These are phyloP conservation scores for Gardenia jasminoides DNA, from an alignment of 257 asterid genomes.

Conservation along the genomic window DNA sequence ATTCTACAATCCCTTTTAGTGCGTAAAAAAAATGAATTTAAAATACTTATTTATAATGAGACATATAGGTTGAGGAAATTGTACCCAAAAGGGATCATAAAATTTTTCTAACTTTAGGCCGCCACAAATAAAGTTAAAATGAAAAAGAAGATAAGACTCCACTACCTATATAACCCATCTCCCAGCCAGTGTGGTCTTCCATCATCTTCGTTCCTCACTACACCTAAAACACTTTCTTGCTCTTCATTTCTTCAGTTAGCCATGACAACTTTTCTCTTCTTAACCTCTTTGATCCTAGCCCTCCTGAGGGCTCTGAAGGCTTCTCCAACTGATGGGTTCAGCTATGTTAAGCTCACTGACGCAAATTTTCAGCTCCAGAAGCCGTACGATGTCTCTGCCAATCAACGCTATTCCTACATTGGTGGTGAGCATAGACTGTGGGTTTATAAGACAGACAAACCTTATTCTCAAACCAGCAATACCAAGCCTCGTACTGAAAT, in stretches of 20 bases:
- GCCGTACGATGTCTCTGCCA: constrained; percentile 3
- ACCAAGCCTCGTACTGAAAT: constrained; percentile 21
- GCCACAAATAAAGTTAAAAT: too few species aligned
- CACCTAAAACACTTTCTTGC: background rate
- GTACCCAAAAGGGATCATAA: too few species aligned
- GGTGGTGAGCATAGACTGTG: constrained; percentile 8
- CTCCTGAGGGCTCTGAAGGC: background rate
- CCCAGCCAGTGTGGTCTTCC: background rate
- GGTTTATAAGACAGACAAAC: constrained; percentile 17
- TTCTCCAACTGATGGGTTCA: constrained; percentile 22
- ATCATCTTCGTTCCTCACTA: background rate
- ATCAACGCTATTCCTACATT: constrained; percentile 2
- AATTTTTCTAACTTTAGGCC: too few species aligned
- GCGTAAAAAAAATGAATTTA: too few species aligned
- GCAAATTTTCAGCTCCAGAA: constrained; percentile 4
- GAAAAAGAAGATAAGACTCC: background rate
- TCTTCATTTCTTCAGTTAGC: background rate
- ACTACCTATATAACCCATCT: background rate
- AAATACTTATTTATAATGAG: too few species aligned
- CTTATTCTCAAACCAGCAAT: background rate
- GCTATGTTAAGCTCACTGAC: background rate
- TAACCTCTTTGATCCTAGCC: background rate
- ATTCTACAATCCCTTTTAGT: too few species aligned
- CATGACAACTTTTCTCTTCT: background rate
- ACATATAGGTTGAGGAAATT: too few species aligned